These are phyloP conservation scores for Xylaria grammica DNA, from an alignment of 495 filamentous ascomycete species.

Conservation along the genomic window DNA sequence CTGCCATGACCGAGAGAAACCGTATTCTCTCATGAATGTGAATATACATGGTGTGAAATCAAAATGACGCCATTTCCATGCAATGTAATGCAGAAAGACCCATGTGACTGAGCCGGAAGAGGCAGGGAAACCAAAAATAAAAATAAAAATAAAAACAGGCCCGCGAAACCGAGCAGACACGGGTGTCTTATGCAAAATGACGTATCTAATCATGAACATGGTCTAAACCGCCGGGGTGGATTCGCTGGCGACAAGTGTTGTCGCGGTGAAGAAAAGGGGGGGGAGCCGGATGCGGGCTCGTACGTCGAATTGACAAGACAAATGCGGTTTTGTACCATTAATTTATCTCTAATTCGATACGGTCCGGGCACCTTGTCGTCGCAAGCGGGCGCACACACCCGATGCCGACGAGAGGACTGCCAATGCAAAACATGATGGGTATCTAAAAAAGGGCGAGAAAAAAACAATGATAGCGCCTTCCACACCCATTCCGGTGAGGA, in stretches of 20 bases:
- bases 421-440: slow-evolving; percentile 11
- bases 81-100: slow-evolving; percentile 5
- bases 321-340: slow-evolving; percentile 5
- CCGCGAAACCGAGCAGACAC: neutral
- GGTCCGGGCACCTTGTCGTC: neutral
- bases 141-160: neutral
- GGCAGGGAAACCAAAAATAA: neutral
- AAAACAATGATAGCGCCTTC: neutral
- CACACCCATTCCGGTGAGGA: neutral
- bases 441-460: slow-evolving; percentile 1
- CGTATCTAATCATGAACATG: slow-evolving; percentile 23
- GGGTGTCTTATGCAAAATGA: slow-evolving; percentile 3
- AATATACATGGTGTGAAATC: neutral
- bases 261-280: neutral
- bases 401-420: neutral
- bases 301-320: slow-evolving; percentile 1
- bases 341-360: slow-evolving; percentile 2
- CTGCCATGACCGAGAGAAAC: neutral
- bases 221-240: neutral
- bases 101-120: neutral
- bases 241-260: neutral
- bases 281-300: neutral
- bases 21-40: neutral
- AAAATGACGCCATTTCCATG: slow-evolving; percentile 18
- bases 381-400: neutral